Evolutionary conservation across 495 filamentous ascomycete genomes (phyloP), one percentile per base, ranked within the genome.

Genomic region (Lichina pygmaea): DNA sequence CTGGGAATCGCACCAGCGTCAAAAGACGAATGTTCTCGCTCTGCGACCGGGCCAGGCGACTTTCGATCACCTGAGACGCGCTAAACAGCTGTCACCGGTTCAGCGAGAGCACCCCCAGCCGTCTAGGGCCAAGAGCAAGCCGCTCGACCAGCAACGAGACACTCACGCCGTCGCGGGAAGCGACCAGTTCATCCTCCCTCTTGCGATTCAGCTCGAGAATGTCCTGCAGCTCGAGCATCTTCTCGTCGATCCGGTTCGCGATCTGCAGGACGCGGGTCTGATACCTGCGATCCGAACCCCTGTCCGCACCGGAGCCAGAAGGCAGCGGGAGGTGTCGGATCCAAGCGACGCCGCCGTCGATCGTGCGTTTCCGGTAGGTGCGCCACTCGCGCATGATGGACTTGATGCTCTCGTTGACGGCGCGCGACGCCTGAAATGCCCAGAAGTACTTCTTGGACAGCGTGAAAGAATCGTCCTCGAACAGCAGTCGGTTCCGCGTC

Each of bases 381-480:
- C n/a, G 17, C 41, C 41, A 71, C 30, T 66, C 57, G 36, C 58
- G 51, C 7, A 66, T 56, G 55, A 70, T 70, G 24, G 60, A 55
- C 46, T 66, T 63, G 52, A 73, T 73, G 45, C 57, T 62, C 30
- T 71, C 63, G 49, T 69, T 72, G 53, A 73, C 63, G 15, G 67
- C 61, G 32, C 62, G 66, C 6, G 72, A 56, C 2, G 68, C 69
- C 49, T 70, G 68, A 49, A 62, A 65, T 11, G 65, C 66, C 65
- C 66, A 72, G 51, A 73, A 72, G 52, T 73, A 72, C 24, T 66
- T 61, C 6, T 67, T 58, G 1, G 66, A 68, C 54, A 65, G 69
- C 33, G 67, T 71, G 49, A 68, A 72, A 17, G 62, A 44, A 13
- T 57, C 50, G 51, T 72, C 69, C 52, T 73, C 70, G 53, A 73